phyloP scores from a whole-genome alignment of 1,284 basidiomycete genomes.

The Cutaneotrichosporon arboriforme region DNA sequence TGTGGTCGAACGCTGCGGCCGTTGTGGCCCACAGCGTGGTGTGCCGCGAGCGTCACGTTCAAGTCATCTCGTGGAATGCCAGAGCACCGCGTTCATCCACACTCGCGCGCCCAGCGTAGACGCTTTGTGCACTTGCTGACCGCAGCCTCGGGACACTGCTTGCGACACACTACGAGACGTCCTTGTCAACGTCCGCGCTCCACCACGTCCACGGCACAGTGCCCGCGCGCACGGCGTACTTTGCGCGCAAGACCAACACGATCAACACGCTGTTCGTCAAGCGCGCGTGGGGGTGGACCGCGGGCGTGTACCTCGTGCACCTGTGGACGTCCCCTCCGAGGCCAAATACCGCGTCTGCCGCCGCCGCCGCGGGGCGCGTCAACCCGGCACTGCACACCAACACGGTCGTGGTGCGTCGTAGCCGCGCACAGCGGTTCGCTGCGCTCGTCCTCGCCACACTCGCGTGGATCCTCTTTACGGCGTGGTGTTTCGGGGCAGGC shows the following conservation, averaged over 20 bases:
- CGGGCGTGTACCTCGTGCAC: constrained; percentile 57
- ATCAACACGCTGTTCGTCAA: constrained; percentile 88
- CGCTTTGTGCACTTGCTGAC: background rate
- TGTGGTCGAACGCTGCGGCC: too few species aligned
- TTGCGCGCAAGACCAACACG: constrained; percentile 73
- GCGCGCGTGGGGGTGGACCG: constrained; percentile 85
- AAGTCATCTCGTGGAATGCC: too few species aligned
- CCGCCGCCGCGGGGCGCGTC: background rate
- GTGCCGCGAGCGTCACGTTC: background rate
- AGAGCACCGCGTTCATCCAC: too few species aligned
- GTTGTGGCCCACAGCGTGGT: background rate
- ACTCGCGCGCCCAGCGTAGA: background rate
- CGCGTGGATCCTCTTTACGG: constrained; percentile 70
- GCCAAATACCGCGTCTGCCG: background rate
- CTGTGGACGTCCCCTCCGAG: constrained; percentile 26
- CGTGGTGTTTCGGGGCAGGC: constrained; percentile 89
- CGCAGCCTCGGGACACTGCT: constrained; percentile 34
- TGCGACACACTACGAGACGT: constrained; percentile 60
- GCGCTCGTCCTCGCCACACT: constrained; percentile 63
- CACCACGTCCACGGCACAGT: constrained; percentile 53
- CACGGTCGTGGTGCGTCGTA: constrained; percentile 25
- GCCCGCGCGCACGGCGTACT: constrained; percentile 53
- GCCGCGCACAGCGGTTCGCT: constrained; percentile 51
- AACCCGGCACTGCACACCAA: constrained; percentile 35
- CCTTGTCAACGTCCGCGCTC: constrained; percentile 23